Evolutionary conservation across 345 rosid species (phyloP).

Genomic region (Eucalyptus curtisii): DNA sequence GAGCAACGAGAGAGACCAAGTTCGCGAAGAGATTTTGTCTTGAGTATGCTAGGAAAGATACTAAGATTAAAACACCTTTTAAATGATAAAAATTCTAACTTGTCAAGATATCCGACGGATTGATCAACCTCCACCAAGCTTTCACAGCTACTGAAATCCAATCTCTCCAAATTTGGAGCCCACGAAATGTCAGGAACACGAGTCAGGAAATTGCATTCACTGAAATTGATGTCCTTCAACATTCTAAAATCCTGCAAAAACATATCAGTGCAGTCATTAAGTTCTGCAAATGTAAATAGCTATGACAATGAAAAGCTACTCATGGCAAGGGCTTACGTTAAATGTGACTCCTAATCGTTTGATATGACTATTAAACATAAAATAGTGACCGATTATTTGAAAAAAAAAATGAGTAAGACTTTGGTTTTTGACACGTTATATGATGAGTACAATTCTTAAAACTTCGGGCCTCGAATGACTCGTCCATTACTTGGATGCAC

Average conservation of each 20-base stretch:
- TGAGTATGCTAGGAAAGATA: neutral
- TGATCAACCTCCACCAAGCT: neutral
- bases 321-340: no score
- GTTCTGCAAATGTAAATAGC: no score
- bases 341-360: no score
- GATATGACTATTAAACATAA: neutral
- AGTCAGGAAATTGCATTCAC: neutral
- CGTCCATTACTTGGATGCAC: no score
- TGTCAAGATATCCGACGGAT: neutral
- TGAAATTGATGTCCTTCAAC: neutral
- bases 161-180: neutral
- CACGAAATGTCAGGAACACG: accelerated
- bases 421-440: no score
- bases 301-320: no score
- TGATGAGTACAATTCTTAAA: no score
- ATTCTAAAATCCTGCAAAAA: neutral
- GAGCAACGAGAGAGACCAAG: accelerated
- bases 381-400: neutral
- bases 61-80: accelerated
- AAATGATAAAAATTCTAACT: neutral
- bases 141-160: accelerated
- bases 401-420: neutral
- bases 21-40: neutral
- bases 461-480: no score
- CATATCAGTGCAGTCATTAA: no score